A percentile compares a stretch with the other conserved stretches of the same genome.
Evolutionary conservation across 352 stramenopile species (phyloP).

Genomic region (Phytophthora syringae): DNA sequence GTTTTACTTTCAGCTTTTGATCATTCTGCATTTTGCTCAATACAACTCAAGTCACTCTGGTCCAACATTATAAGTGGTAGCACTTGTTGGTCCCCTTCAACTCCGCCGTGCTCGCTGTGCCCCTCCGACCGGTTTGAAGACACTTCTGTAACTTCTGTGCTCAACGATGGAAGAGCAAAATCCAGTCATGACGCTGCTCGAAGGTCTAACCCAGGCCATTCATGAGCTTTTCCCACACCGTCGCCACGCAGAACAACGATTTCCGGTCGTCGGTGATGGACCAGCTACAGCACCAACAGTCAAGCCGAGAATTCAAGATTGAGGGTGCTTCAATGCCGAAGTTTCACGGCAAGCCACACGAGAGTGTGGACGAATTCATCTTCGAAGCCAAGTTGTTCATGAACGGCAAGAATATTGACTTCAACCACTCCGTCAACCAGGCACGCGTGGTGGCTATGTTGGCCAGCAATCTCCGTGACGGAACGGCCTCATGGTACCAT

Average conservation of each 20-base stretch:
- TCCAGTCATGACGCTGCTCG: slow-evolving; percentile 1
- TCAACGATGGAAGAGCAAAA: slow-evolving; percentile 13
- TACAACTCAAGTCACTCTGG: not conserved
- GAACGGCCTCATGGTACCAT: not conserved
- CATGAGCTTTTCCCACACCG: slow-evolving; percentile 11
- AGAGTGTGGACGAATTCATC: not conserved
- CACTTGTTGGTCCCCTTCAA: slow-evolving; percentile 17
- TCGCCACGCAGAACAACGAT: slow-evolving; percentile 6
- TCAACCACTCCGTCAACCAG: not conserved
- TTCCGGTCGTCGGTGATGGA: slow-evolving; percentile 10
- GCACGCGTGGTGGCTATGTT: not conserved
- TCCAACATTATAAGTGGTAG: slow-evolving; percentile 12
- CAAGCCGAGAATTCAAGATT: slow-evolving; percentile 6
- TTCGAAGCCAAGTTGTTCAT: not conserved
- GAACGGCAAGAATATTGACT: not conserved
- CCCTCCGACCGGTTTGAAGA: not conserved
- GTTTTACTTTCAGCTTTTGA: not conserved
- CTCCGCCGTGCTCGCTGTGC: not conserved
- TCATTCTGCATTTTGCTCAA: slow-evolving; percentile 6
- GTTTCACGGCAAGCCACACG: not conserved
- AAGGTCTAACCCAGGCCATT: slow-evolving; percentile 12
- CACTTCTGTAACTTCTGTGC: not conserved
- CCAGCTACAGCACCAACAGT: slow-evolving; percentile 10
- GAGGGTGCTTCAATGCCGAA: not conserved
- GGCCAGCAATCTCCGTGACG: not conserved